These are phyloP conservation scores for Scorias spongiosa DNA, from an alignment of 2,329 filamentous ascomycete genomes.

Conservation along the genomic window DNA sequence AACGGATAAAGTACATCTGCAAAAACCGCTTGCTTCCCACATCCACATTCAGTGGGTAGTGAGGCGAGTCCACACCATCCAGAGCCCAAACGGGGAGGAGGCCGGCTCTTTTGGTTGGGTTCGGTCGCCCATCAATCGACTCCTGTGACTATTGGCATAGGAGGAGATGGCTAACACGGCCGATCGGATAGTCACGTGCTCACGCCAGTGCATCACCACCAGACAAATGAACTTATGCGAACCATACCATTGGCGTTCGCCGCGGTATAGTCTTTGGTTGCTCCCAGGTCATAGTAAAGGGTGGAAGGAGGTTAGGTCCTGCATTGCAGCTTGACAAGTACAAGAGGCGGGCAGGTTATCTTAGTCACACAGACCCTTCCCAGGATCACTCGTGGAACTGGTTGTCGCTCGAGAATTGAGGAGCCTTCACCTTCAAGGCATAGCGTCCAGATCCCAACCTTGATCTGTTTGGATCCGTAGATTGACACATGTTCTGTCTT, in stretches of 20 bases:
- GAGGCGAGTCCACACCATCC: constrained; percentile 7
- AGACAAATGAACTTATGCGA: constrained; percentile 28
- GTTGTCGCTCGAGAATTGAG: neutral
- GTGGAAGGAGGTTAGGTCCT: constrained; percentile 30
- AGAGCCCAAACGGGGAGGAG: constrained; percentile 5
- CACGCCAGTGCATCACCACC: neutral
- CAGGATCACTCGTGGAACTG: too few relatives aligned
- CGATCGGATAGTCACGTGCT: constrained; percentile 32
- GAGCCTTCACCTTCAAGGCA: constrained; percentile 2
- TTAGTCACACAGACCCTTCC: constrained; percentile 16
- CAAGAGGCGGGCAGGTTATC: constrained; percentile 36
- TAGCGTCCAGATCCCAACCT: constrained; percentile 2
- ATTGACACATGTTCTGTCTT: too few relatives aligned
- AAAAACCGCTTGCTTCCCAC: constrained; percentile 63
- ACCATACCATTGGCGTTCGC: constrained; percentile 37
- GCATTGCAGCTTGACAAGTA: constrained; percentile 26
- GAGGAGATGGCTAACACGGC: constrained; percentile 50
- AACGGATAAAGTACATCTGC: constrained; percentile 88
- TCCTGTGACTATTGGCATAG: constrained; percentile 30
- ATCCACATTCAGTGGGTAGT: constrained; percentile 3
- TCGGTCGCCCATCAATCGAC: constrained; percentile 44
- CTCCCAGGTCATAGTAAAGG: constrained; percentile 30
- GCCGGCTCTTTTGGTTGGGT: constrained; percentile 19
- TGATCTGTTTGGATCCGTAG: constrained; percentile 11
- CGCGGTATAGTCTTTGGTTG: constrained; percentile 29